Evolutionary conservation across 108 stramenopile species (phyloP), one percentile per base, ranked within the genome.

Genomic region (Fragilariopsis cylindrus): DNA sequence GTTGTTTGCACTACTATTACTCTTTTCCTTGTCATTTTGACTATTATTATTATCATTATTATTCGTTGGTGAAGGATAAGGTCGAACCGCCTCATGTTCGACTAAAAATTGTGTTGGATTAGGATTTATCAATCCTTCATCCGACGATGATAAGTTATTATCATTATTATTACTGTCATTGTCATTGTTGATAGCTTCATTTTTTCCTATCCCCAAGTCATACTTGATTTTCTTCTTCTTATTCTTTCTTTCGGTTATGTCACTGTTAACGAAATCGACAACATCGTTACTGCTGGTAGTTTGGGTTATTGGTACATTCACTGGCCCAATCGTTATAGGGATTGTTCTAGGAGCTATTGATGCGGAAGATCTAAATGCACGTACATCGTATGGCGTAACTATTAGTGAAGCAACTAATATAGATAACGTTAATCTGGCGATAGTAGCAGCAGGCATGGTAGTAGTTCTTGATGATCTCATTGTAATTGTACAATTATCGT

Each of bases 161-260:
- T 9, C 60, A 8, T 16, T 11, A 12, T 41, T 3, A 39, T 63
- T 30, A 12, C 0, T n/a, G 19, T 9, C 60, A 8, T 16, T 11
- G 5, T 44, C 40, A 40, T 63, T 16, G 47, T 40, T 16, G 0
- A 73, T 46, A 30, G 72, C 60, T 8, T 3, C 0, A 63, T 73
- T 73, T 58, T 73, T 73, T 4, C 72, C 72, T 11, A 73, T 63
- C 5, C 72, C 72, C 11, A 73, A 48, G 60, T 73, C 60, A 45
- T 72, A 72, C 4, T 18, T 46, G 42, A 45, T 18, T 50, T 58
- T 63, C 11, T 8, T 42, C 7, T 41, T 54, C 65, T 30, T 41
- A 15, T 48, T 13, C 30, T 0, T 48, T n/a, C 52, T 21, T 60
- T 60, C 58, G 16, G 55, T n/a, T 0, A 56, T 56, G 21, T 60